Evolutionary conservation across 148 eudicot species (phyloP), one percentile per base, ranked within the genome.

Genomic region (Chenopodium album): DNA sequence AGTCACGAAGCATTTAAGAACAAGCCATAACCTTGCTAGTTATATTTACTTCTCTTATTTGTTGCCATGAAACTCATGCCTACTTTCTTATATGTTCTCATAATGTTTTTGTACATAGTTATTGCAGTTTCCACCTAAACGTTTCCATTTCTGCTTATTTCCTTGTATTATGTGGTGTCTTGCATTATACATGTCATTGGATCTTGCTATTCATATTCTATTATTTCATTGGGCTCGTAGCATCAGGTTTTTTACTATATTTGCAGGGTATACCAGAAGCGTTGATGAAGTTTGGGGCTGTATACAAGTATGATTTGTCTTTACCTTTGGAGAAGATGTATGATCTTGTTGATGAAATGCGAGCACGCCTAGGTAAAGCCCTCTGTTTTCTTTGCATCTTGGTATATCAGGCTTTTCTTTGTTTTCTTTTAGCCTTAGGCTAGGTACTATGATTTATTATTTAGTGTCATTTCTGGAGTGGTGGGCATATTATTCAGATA

Each of bases 291-390:
- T 92, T 93, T 9, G 99, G 99, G 66, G 94, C 95, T 79, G 94
- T 92, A n/a, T 96, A 94, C 89, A 96, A 96, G 85, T 96, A 96
- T 82, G 99, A 96, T 87, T 87, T 96, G 84, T 96, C 99, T 80
- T 78, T 96, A 77, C 99, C 99, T 76, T 76, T 90, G 82, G 98
- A 89, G 82, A 94, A 92, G 88, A 91, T 96, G 97, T 96, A 96
- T 78, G 92, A 92, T 83, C 90, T 96, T 82, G 99, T 96, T 74
- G 95, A 91, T 83, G 98, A 88, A 89, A 92, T 92, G 95, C 89
- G 95, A 70, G 81, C 69, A 83, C 93, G 92, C 79, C 93, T 96
- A 67, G 97, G 98, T 94, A 94, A 89, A n/a, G 71, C n/a, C 52
- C 80, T 77, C 34, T 83, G 50, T 78, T 60, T 71, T 37, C 17